Evolutionary conservation across 306 rosid species (phyloP).

Genomic region (Nissolia schottii): DNA sequence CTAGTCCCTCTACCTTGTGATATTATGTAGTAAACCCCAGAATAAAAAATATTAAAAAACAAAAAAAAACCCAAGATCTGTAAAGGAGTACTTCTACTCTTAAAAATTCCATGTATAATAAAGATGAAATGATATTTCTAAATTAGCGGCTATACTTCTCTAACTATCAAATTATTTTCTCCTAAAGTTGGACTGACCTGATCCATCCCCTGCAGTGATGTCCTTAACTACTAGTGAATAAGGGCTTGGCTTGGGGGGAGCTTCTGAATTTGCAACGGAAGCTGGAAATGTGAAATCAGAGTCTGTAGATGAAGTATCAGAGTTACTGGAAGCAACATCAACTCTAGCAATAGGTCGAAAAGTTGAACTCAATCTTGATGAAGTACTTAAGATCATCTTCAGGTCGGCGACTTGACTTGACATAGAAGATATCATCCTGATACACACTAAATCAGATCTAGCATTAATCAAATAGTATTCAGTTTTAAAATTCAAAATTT

Average conservation of each 20-base stretch:
- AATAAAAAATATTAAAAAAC: too few species aligned
- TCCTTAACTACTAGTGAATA: slow-evolving; percentile 63
- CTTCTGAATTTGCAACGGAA: slow-evolving; percentile 39
- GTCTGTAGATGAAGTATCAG: slow-evolving; percentile 73
- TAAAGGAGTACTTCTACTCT: not conserved
- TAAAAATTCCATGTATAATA: slow-evolving; percentile 6
- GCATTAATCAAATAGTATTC: slow-evolving; percentile 56
- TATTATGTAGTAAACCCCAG: not conserved
- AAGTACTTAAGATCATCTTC: slow-evolving; percentile 60
- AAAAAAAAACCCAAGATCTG: not conserved
- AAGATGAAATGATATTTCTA: slow-evolving; percentile 6
- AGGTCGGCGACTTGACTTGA: slow-evolving; percentile 83
- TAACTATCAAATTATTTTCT: too few species aligned
- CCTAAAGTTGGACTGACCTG: slow-evolving; percentile 72
- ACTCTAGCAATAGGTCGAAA: slow-evolving; percentile 57
- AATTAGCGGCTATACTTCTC: too few species aligned
- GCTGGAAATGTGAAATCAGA: slow-evolving; percentile 75
- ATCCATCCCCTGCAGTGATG: slow-evolving; percentile 57
- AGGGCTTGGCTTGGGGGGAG: slow-evolving; percentile 35
- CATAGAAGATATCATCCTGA: slow-evolving; percentile 92
- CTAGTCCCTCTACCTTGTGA: not conserved
- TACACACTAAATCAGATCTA: slow-evolving; percentile 74
- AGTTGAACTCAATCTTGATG: slow-evolving; percentile 60
- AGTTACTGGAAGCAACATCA: slow-evolving; percentile 67
- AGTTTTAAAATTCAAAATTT: slow-evolving; percentile 25